These are phyloP conservation scores for Candida jianshihensis DNA, from an alignment of 805 yeast species.

Conservation along the genomic window DNA sequence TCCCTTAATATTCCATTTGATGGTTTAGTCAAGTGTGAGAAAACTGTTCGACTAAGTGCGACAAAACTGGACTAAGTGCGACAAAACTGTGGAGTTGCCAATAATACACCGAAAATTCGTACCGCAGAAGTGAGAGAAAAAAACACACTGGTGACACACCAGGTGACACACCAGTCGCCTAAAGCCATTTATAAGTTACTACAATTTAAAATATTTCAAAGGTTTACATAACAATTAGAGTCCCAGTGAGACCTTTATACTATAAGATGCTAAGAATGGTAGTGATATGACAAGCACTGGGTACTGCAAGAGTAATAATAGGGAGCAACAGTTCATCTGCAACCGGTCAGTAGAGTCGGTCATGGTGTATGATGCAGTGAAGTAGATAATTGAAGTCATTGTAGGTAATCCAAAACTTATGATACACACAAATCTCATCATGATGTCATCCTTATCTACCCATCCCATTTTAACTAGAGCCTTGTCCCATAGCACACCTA, in stretches of 20 bases:
- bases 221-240: neutral
- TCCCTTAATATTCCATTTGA: too few species aligned
- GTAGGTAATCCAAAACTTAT: conserved; percentile 74
- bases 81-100: too few species aligned
- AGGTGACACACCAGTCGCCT: too few species aligned
- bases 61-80: too few species aligned
- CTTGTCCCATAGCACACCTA: conserved; percentile 63
- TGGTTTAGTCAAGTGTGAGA: too few species aligned
- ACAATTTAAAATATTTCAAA: too few species aligned
- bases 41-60: too few species aligned
- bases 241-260: conserved; percentile 4
- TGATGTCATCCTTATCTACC: conserved; percentile 36
- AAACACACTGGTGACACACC: too few species aligned
- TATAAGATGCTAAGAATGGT: conserved; percentile 7
- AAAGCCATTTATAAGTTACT: too few species aligned
- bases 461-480: conserved; percentile 56
- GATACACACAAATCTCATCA: conserved; percentile 65
- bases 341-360: conserved; percentile 6
- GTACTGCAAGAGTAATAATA: conserved; percentile 5
- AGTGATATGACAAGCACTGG: conserved; percentile 3
- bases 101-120: too few species aligned
- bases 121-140: too few species aligned
- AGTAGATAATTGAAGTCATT: conserved; percentile 78
- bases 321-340: conserved; percentile 8
- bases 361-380: conserved; percentile 80